Evolutionary conservation across 345 rosid genomes (phyloP).

Genomic region (Gossypium raimondii): DNA sequence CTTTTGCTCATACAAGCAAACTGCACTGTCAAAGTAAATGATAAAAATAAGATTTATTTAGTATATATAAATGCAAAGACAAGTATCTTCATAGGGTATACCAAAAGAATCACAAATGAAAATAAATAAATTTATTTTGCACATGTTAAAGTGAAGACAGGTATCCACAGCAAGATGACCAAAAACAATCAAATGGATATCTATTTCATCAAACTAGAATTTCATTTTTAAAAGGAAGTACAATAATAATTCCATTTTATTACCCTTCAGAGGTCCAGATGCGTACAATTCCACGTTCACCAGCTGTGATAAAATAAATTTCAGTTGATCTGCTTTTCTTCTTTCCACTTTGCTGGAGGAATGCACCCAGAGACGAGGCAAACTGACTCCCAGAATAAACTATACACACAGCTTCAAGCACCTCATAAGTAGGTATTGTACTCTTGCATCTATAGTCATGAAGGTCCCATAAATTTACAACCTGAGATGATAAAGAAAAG

Average conservation of each 20-base stretch:
- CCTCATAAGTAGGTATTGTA: conserved; percentile 79
- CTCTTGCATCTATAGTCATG: conserved; percentile 61
- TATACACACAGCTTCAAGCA: conserved; percentile 67
- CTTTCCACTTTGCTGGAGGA: conserved; percentile 39
- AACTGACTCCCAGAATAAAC: conserved; percentile 51
- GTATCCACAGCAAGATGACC: not conserved
- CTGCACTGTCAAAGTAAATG: conserved; percentile 59
- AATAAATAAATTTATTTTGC: conserved; percentile 11
- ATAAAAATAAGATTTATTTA: conserved; percentile 18
- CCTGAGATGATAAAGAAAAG: conserved; percentile 41
- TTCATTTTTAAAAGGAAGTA: not conserved
- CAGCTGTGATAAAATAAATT: conserved; percentile 65
- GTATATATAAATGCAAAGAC: not conserved
- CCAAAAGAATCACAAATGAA: conserved; percentile 1
- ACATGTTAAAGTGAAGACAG: conserved; percentile 4
- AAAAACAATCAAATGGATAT: not conserved
- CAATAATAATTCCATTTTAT: conserved; percentile 9
- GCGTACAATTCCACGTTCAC: conserved; percentile 82
- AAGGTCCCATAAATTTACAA: conserved; percentile 93
- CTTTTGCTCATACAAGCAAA: conserved; percentile 73
- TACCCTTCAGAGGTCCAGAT: conserved; percentile 90
- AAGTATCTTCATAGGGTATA: not conserved
- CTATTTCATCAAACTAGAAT: not conserved
- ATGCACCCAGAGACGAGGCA: conserved; percentile 42
- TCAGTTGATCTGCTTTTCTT: conserved; percentile 31